Base-by-base conservation (phyloP, 2,329 filamentous ascomycete genomes). In the Zopfia rhizophila region DNA sequence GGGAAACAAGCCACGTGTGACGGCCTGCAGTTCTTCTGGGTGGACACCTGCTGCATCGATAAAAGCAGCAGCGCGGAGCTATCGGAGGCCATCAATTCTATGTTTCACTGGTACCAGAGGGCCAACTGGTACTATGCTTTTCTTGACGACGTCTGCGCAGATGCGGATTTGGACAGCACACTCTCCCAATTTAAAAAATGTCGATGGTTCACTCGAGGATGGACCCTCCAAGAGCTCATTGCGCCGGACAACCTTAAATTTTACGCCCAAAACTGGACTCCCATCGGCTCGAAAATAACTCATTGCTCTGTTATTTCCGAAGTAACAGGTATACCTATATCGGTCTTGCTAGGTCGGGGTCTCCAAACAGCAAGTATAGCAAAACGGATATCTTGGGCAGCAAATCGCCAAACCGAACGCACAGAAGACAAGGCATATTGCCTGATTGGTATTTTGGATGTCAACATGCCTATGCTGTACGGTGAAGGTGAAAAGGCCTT, bases 391-490 rank as follows among this genome's bases (percentile, higher is more conserved):
- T 37, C 28, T 1, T 60, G 56, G 56, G 47, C 42, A 3, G 28
- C 17, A 13, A 5, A 22, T 14, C 35, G 56, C 3, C 2, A 30
- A 24, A 54, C 48, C 0, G 54, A 53, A 16, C 24, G 53, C 7
- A 29, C 37, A 25, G 66, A 70, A 52, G 66, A 69, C 38, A 38
- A 23, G 5, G 61, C 63, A 1, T 69, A 69, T 38, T 66, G 29
- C 14, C 51, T 70, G 1, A 39, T 69, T 2, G 66, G 66, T 1
- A 35, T 68, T 3, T 63, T 67, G 35, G 53, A 50, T 32, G 48
- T 70, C 2, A 46, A 58, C 19, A 65, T 71, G 57, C 55, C 63
- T 3, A 38, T 66, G 8, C 38, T 66, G 1, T 70, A 71, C 40
- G 67, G 67, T 5, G 67, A 68, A 53, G 64, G 64, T 3, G 8